A percentile compares a stretch with the other conserved stretches of the same genome.
These are phyloP conservation scores for Spirogloea muscicola DNA, from an alignment of 139 green algal species.

Conservation along the genomic window DNA sequence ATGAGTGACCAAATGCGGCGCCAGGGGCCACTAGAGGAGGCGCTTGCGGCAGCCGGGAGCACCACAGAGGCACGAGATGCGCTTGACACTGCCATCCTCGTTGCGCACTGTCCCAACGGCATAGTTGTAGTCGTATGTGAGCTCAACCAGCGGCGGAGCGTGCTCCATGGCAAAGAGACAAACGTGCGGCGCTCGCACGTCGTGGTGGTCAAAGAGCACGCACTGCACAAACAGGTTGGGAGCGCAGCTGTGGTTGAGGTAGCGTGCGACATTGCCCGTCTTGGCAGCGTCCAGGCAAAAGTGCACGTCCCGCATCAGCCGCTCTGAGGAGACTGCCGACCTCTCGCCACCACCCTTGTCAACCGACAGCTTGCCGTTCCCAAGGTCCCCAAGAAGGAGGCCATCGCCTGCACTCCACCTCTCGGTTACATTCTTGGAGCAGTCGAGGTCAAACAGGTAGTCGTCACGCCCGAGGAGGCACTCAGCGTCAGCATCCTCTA, in stretches of 20 bases:
- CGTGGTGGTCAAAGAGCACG: conserved; percentile 38
- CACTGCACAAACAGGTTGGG: conserved; percentile 58
- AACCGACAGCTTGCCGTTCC: no score
- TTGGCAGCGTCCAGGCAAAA: conserved; percentile 42
- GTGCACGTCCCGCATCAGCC: no score
- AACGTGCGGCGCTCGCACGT: conserved; percentile 20
- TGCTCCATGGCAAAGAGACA: conserved; percentile 30
- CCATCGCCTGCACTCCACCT: no score
- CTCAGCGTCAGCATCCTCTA: conserved; percentile 31
- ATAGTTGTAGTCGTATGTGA: conserved; percentile 43
- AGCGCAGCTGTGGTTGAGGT: conserved; percentile 70
- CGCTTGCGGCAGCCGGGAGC: background rate
- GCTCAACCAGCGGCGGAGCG: conserved; percentile 16
- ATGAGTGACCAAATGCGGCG: no score
- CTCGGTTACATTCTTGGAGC: conserved; percentile 3
- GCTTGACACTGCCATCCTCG: background rate
- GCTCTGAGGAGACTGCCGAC: no score
- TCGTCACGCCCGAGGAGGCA: conserved; percentile 34
- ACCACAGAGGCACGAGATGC: conserved; percentile 1
- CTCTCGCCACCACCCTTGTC: no score
- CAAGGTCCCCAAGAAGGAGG: no score
- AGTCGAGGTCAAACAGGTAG: conserved; percentile 46
- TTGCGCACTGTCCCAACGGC: conserved; percentile 9
- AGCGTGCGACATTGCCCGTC: conserved; percentile 66
- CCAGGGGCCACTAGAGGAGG: no score